These are phyloP conservation scores for Hypholoma sublateritium DNA, from an alignment of 768 basidiomycete species.

Conservation along the genomic window DNA sequence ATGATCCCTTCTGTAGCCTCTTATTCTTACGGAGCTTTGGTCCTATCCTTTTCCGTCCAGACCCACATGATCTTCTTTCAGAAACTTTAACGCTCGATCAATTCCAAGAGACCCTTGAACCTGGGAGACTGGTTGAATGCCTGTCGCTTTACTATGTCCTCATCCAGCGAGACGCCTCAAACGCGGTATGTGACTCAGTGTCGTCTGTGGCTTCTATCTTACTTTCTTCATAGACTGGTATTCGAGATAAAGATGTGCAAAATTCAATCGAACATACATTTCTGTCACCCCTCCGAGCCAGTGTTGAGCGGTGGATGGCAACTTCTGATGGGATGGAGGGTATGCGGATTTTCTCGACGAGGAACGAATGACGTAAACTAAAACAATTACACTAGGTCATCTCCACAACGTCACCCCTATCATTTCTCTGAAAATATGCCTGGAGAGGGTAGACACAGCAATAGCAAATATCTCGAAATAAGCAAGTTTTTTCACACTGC, in stretches of 20 bases:
- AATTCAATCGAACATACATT: conserved; percentile 43
- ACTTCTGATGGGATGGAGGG: background rate
- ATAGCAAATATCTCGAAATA: too few species aligned
- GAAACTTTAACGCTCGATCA: conserved; percentile 36
- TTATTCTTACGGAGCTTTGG: conserved; percentile 59
- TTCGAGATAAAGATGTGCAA: conserved; percentile 45
- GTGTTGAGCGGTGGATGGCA: conserved; percentile 31
- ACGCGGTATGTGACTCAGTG: conserved; percentile 40
- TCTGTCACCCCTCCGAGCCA: conserved; percentile 41
- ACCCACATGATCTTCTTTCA: conserved; percentile 52
- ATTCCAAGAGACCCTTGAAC: conserved; percentile 55
- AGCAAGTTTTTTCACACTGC: too few species aligned
- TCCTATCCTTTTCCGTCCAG: conserved; percentile 54
- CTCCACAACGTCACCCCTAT: too few species aligned
- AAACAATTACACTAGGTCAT: too few species aligned
- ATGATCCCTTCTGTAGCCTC: conserved; percentile 52
- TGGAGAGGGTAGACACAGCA: too few species aligned
- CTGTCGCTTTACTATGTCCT: conserved; percentile 70
- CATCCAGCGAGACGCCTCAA: conserved; percentile 54
- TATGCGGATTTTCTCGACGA: background rate
- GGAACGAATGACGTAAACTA: too few species aligned
- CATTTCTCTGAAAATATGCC: too few species aligned
- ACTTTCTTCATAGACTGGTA: conserved; percentile 42
- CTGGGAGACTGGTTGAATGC: conserved; percentile 62
- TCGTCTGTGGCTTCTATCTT: background rate